phyloP scores from a whole-genome alignment of 352 stramenopile genomes.

The Lagenidium giganteum region DNA sequence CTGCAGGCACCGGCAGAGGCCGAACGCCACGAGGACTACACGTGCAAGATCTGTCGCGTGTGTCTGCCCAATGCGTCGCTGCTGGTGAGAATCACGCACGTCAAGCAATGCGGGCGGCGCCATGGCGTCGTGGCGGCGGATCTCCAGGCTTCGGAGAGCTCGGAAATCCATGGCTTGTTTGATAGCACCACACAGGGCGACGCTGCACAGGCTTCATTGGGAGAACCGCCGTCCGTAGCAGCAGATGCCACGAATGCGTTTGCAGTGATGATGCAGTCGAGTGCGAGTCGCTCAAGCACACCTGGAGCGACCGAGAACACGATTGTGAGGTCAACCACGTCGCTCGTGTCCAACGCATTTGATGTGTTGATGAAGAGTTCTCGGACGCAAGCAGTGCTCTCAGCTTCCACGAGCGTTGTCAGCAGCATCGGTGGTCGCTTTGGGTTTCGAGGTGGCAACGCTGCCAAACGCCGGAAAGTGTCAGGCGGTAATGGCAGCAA shows the following conservation, averaged over 20 bases:
- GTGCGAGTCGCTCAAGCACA: not conserved
- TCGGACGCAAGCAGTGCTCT: conserved; percentile 40
- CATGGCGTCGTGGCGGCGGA: conserved; percentile 57
- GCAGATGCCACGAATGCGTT: conserved; percentile 55
- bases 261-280: conserved; percentile 48
- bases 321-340: not conserved
- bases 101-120: conserved; percentile 70
- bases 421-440: too few relatives aligned
- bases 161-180: too few relatives aligned
- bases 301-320: conserved; percentile 1
- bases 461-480: conserved; percentile 2
- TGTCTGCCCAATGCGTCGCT: conserved; percentile 34
- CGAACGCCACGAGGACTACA: conserved; percentile 18
- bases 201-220: not conserved
- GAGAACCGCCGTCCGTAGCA: too few relatives aligned
- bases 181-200: too few relatives aligned
- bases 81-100: conserved; percentile 55
- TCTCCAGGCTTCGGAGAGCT: conserved; percentile 29
- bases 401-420: conserved; percentile 2
- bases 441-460: not conserved
- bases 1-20: not conserved
- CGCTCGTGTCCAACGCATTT: conserved; percentile 55
- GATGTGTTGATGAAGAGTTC: conserved; percentile 80
- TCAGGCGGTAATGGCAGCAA: conserved; percentile 5
- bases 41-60: conserved; percentile 68